Base-by-base conservation (phyloP, 441 rosid genomes). In the Capsella rubella region DNA sequence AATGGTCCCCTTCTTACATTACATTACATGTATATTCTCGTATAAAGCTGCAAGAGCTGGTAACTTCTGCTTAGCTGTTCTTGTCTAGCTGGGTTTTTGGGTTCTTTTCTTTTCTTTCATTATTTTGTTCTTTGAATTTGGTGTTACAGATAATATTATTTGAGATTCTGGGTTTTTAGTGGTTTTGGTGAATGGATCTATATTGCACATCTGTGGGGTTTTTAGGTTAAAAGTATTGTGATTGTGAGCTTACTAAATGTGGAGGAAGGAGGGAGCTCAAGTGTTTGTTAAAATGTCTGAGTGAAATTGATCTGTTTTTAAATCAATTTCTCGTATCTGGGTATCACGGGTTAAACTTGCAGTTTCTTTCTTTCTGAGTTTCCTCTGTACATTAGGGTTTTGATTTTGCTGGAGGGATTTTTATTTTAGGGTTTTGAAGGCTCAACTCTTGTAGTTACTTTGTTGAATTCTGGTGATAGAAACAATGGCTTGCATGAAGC, bases 401-500 rank as follows among this genome's bases (percentile, higher is more conserved):
- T 49, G 6, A 45, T 35, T 49, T 76, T 28, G 35, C 49, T 61
- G 28, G 64, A 61, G 58, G 55, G 43, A 9, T 6, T 67, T 67
- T 42, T 49, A 18, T 11, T 28, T 11, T 46, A 12, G 34, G 50
- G 39, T 13, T 77, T 51, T 66, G 56, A 25, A 31, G 32, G 71
- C 29, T 53, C 40, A 28, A 16, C 3, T 55, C 50, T 65, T 12
- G 1, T 37, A 54, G 31, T 56, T 70, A 21, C 40, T 60, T 54
- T 58, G 18, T 49, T 62, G 61, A 39, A 15, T 69, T 76, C 40
- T 18, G 59, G 29, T 49, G 13, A 60, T 72, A 27, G 53, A 21
- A 63, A 74, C 61, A 57, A 93, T 94, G 99, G 89, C 99, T 73
- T 94, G 97, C 64, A 74, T 89, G 88, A 94, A 94, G 79, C 81